Evolutionary conservation across 192 early-diverging fungal genomes (phyloP).

Genomic region (Lunasporangiospora selenospora): DNA sequence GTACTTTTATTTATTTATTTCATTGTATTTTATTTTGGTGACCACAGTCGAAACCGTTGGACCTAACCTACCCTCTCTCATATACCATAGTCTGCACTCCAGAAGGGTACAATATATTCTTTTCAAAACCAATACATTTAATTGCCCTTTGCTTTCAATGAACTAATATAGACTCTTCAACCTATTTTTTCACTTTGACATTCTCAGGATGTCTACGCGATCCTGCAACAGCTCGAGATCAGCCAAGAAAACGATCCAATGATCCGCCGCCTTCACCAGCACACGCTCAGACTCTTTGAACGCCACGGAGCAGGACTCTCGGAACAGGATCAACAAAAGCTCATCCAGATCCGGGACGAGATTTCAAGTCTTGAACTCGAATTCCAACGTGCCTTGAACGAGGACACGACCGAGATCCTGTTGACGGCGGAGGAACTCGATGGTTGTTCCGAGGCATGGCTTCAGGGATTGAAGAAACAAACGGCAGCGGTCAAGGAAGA

Average conservation of each 20-base stretch:
- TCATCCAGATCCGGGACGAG: constrained; percentile 70
- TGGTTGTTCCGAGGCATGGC: constrained; percentile 47
- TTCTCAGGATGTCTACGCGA: constrained; percentile 64
- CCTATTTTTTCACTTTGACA: not conserved
- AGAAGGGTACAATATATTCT: constrained; percentile 18
- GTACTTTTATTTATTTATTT: constrained; percentile 52
- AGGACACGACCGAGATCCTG: constrained; percentile 62
- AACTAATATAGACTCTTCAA: too few species aligned
- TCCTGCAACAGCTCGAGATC: constrained; percentile 59
- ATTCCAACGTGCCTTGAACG: constrained; percentile 75
- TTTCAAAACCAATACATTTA: not conserved
- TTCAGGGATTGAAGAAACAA: constrained; percentile 53
- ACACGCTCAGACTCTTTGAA: constrained; percentile 68
- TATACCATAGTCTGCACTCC: constrained; percentile 10
- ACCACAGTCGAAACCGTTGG: too few species aligned
- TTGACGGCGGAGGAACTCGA: constrained; percentile 48
- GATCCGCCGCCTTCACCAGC: constrained; percentile 73
- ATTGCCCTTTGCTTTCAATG: not conserved
- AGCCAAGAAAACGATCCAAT: constrained; percentile 61
- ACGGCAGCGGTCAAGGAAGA: not conserved
- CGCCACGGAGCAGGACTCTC: constrained; percentile 76
- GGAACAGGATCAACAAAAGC: constrained; percentile 61
- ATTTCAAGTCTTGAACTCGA: constrained; percentile 73
- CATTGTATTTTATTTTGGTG: too few species aligned
- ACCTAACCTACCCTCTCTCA: not conserved